Evolutionary conservation across 495 filamentous ascomycete species (phyloP), one percentile per base, ranked within the genome.

Genomic region (Staphylotrichum tortipilum): DNA sequence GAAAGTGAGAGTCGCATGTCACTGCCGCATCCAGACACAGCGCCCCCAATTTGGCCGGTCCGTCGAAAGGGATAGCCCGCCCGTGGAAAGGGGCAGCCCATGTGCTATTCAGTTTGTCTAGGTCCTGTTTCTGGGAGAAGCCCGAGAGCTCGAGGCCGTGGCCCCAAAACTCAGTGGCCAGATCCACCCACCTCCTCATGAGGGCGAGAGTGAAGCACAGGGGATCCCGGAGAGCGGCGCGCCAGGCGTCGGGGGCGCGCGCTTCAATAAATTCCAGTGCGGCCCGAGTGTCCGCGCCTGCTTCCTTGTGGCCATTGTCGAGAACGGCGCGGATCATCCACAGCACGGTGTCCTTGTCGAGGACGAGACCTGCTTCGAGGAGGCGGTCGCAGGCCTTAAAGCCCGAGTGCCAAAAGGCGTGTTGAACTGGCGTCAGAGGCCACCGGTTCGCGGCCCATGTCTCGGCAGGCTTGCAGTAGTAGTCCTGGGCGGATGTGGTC

Each of bases 321-420:
- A 36, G 31, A 12, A 26, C 2, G 11, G 18, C 12, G 3, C 7
- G 21, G 14, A 46, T 18, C 44, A 46, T 46, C 44, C 30, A 46
- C 7, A 8, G 21, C 6, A 11, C 19, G 2, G 44, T 36, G 2
- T 10, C 7, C 12, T 35, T 10, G 44, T 21, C 21, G 21, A 14
- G 30, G 0, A 6, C 9, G 1, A 17, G 2, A 15, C 44, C 30
- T 1, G 31, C 44, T 10, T 4, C 19, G 8, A 36, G 21, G 1
- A 46, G 21, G 7, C 5, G 14, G 9, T 36, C 5, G 19, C 30
- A 26, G 18, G 21, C 18, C 11, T 36, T 31, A 24, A 46, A 26
- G 21, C 36, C 44, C 21, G 30, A 15, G 18, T 46, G 21, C 43
- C 44, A 46, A 17, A 22, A 46, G 31, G 30, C 44, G 44, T 46